phyloP scores from a whole-genome alignment of 2,329 filamentous ascomycete genomes.

The Diaporthe capsici region DNA sequence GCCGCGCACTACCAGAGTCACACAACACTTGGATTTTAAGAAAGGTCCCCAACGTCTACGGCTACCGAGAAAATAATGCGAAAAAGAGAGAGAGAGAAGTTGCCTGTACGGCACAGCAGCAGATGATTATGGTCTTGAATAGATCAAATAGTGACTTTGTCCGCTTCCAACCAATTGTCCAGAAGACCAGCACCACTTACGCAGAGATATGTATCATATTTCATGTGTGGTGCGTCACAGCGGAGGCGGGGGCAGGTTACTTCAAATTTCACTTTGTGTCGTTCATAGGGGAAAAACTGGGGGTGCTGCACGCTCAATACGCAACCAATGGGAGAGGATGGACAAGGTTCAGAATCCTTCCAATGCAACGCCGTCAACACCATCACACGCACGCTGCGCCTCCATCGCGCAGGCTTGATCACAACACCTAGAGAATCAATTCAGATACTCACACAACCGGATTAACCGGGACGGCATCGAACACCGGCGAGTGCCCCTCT shows the following conservation, averaged over 20 bases:
- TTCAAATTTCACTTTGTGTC: not conserved
- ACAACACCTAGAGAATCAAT: not conserved
- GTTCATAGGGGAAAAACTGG: not conserved
- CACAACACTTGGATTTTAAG: too few species aligned
- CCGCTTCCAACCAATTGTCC: not conserved
- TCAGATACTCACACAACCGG: not conserved
- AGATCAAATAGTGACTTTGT: not conserved
- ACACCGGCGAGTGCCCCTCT: not conserved
- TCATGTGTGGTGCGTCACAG: not conserved
- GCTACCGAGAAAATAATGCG: too few species aligned
- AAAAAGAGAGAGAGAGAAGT: too few species aligned
- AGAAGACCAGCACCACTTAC: not conserved
- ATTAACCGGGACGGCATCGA: not conserved
- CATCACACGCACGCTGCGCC: conserved; percentile 1
- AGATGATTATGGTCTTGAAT: too few species aligned
- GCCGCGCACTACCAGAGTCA: too few species aligned
- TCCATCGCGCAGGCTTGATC: not conserved
- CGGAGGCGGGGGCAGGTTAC: not conserved
- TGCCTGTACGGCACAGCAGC: too few species aligned
- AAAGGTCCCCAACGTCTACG: too few species aligned
- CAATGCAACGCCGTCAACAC: not conserved
- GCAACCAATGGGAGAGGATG: not conserved
- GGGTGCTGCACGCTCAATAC: not conserved
- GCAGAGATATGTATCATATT: too few species aligned
- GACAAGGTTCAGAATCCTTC: conserved; percentile 23